Evolutionary conservation across 495 filamentous ascomycete genomes (phyloP).

Genomic region (Trichoderma asperelloides): DNA sequence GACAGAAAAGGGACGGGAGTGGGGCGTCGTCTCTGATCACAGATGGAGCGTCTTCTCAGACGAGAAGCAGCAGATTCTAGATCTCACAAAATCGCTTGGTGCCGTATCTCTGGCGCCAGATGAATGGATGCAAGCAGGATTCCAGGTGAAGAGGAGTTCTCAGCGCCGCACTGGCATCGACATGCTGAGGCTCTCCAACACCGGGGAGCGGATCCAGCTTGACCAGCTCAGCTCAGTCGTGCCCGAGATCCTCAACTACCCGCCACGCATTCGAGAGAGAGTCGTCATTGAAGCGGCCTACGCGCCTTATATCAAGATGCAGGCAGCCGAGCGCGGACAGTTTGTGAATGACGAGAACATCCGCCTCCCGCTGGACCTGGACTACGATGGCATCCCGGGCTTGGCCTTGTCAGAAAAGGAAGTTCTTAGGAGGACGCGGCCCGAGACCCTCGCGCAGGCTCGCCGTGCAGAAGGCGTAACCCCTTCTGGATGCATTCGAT

Average conservation of each 20-base stretch:
- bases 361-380: conserved; percentile 61
- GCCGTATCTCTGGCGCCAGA: conserved; percentile 43
- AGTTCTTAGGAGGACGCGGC: conserved; percentile 57
- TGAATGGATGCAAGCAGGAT: conserved; percentile 61
- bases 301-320: conserved; percentile 69
- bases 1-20: conserved; percentile 65
- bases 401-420: conserved; percentile 70
- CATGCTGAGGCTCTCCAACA: conserved; percentile 54
- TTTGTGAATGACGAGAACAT: conserved; percentile 72
- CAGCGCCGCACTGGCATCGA: conserved; percentile 61
- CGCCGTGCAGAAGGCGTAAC: conserved; percentile 75
- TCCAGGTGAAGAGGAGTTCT: conserved; percentile 53
- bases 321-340: conserved; percentile 51
- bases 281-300: conserved; percentile 76
- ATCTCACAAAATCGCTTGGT: conserved; percentile 52
- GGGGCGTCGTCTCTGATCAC: conserved; percentile 67
- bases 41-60: conserved; percentile 66
- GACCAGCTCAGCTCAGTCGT: conserved; percentile 44
- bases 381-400: conserved; percentile 63
- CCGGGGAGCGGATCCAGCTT: conserved; percentile 29
- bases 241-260: conserved; percentile 40
- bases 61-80: conserved; percentile 52
- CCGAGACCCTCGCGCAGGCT: conserved; percentile 83
- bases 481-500: conserved; percentile 46
- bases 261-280: conserved; percentile 49